Conservation (phyloP, 257 asterid genomes). For the Nicotiana attenuata region DNA sequence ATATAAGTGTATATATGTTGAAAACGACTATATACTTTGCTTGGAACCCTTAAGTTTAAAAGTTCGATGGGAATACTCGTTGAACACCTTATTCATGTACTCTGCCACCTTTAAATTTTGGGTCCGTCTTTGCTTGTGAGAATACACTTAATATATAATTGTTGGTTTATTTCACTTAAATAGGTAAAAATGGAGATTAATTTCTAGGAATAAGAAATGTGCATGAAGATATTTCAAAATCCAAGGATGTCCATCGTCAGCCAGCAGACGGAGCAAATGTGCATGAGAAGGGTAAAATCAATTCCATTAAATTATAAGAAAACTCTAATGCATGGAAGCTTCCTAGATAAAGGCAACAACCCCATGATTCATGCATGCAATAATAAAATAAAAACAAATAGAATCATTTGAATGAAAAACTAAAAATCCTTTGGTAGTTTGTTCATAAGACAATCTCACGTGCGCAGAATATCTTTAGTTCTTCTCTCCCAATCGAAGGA, state of each 20-base stretch:
- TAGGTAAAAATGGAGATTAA: no score
- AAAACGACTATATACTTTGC: no score
- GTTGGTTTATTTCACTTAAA: no score
- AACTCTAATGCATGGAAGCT: not conserved
- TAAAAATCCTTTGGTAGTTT: constrained; percentile 12
- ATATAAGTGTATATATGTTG: no score
- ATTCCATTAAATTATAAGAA: not conserved
- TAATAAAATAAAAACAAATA: not conserved
- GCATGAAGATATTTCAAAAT: not conserved
- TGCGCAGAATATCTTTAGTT: not conserved
- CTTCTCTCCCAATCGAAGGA: not conserved
- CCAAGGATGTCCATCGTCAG: not conserved
- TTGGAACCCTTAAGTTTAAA: no score
- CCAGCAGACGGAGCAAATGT: not conserved
- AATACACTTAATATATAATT: no score
- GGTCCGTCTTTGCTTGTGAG: no score
- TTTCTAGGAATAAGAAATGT: not conserved
- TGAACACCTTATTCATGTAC: no score
- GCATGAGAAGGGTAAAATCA: not conserved
- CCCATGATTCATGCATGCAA: not conserved
- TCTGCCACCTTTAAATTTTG: no score
- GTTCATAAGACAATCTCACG: constrained; percentile 20
- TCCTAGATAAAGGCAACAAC: not conserved
- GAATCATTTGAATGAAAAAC: not conserved
- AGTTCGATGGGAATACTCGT: no score